Percentiles rank a stretch among this genome's conserved stretches.
phyloP scores from a whole-genome alignment of 179 eudicot genomes.

The Sideroxylon spinosum region DNA sequence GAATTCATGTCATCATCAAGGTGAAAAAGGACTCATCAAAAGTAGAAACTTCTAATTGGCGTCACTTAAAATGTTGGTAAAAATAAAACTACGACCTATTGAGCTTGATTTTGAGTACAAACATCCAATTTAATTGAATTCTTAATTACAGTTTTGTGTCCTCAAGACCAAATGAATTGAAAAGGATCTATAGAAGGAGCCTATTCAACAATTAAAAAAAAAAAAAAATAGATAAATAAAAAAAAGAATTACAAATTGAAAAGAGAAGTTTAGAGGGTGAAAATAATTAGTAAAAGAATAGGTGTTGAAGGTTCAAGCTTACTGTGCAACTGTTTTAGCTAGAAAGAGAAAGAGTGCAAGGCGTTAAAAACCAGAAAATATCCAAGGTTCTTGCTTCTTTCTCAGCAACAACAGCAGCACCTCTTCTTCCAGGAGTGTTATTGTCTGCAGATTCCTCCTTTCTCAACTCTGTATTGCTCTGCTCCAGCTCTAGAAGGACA shows the following conservation, averaged over 20 bases:
- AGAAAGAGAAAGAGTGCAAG: conserved; percentile 54
- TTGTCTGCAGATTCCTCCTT: conserved; percentile 28
- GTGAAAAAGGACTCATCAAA: not conserved
- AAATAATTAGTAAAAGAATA: conserved; percentile 23
- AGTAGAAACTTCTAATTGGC: not conserved
- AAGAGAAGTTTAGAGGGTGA: not conserved
- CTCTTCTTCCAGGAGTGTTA: not conserved
- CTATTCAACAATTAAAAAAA: not conserved
- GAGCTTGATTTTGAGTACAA: conserved; percentile 9
- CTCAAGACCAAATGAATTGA: conserved; percentile 5
- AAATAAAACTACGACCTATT: not conserved
- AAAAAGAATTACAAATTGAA: no score
- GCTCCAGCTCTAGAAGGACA: conserved; percentile 43
- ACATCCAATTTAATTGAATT: not conserved
- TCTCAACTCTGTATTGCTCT: conserved; percentile 20
- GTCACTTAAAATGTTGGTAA: no score
- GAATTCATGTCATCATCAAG: not conserved
- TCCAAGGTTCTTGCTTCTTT: conserved; percentile 58
- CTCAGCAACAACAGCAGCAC: conserved; percentile 19
- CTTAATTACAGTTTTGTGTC: not conserved
- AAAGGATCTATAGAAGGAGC: not conserved
- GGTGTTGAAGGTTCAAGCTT: not conserved
- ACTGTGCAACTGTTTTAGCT: conserved; percentile 5
- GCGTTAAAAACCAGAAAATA: conserved; percentile 83
- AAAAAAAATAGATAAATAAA: not conserved